Base-by-base conservation (phyloP, 371 early-diverging fungal genomes). In the Umbelopsis sp. region DNA sequence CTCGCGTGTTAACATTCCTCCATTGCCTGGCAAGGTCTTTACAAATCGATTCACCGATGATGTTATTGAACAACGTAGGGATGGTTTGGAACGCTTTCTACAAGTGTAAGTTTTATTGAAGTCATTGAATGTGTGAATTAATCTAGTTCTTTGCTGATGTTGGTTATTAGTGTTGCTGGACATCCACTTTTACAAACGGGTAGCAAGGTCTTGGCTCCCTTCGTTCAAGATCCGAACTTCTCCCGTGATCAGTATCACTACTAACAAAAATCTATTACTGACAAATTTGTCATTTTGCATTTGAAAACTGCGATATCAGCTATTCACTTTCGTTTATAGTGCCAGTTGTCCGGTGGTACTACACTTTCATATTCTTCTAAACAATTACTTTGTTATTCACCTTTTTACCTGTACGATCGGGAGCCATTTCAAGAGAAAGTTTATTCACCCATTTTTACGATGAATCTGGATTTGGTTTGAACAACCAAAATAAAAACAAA, bases 121-220 rank as follows among this genome's bases (percentile, higher is more conserved):
- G 35, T 7, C 29, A 8, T 1, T 18, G 3, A n/a, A 0, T 32
- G 1, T 25, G 11, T 29, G 11, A 48, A 14, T 16, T 69, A 8
- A 5, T 20, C 16, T n/a, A 0, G 20, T 1, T 37, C 11, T 46
- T 35, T 29, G 25, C 44, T 72, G n/a, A 52, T 35, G 18, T 11
- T 44, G 41, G 25, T 64, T 35, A 41, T 20, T 80, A 93, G 93
- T 82, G 94, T 94, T 68, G 94, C 95, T 62, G 97, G 99, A 9
- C 99, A 99, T 77, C 99, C 99, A 67, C 82, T 99, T 64, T 85
- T 99, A 63, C 98, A 99, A 80, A 98, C 97, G 12, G 98, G 99
- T 51, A 95, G 95, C 71, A 96, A 97, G 75, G 93, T 97, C 1
- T 82, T 98, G 65, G 92, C 92, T 44, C 93, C 96, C 11, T 98